These are phyloP conservation scores for Exophiala calicioides DNA, from an alignment of 2,329 filamentous ascomycete species.

Conservation along the genomic window DNA sequence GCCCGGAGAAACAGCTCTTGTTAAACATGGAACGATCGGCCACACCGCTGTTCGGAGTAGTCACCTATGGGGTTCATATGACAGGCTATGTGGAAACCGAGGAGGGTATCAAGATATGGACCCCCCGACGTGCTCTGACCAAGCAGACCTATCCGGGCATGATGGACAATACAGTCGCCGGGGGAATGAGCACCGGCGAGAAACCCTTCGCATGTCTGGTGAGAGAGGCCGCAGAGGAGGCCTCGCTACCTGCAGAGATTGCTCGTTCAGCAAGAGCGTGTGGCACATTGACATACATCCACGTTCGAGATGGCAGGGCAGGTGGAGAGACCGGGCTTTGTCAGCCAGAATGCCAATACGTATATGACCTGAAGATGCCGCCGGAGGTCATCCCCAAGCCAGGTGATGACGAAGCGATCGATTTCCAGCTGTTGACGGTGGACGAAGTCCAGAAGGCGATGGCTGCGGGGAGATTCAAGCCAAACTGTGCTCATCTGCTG, in stretches of 20 bases:
- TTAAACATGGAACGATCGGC: constrained; percentile 78
- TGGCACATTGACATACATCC: constrained; percentile 81
- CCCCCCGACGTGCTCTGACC: constrained; percentile 70
- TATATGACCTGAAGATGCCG: constrained; percentile 83
- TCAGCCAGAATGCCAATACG: constrained; percentile 88
- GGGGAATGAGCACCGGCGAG: constrained; percentile 79
- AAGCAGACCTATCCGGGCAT: constrained; percentile 92
- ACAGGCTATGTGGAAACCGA: constrained; percentile 65
- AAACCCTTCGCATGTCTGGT: constrained; percentile 77
- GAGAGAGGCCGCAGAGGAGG: constrained; percentile 87
- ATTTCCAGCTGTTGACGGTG: constrained; percentile 75
- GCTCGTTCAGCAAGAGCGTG: constrained; percentile 63
- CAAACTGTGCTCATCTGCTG: constrained; percentile 82
- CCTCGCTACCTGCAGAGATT: constrained; percentile 69
- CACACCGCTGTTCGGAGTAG: constrained; percentile 70
- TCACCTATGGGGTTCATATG: constrained; percentile 80
- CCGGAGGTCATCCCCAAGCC: constrained; percentile 69
- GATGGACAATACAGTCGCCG: constrained; percentile 91
- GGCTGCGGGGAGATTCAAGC: constrained; percentile 77
- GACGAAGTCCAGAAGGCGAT: constrained; percentile 73
- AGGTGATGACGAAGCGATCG: constrained; percentile 84
- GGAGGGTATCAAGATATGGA: constrained; percentile 75
- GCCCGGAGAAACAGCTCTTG: constrained; percentile 58
- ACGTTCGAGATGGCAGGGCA: constrained; percentile 72
- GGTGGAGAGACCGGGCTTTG: constrained; percentile 80